phyloP scores from a whole-genome alignment of 2,329 filamentous ascomycete genomes.

The Aspergillus udagawae region DNA sequence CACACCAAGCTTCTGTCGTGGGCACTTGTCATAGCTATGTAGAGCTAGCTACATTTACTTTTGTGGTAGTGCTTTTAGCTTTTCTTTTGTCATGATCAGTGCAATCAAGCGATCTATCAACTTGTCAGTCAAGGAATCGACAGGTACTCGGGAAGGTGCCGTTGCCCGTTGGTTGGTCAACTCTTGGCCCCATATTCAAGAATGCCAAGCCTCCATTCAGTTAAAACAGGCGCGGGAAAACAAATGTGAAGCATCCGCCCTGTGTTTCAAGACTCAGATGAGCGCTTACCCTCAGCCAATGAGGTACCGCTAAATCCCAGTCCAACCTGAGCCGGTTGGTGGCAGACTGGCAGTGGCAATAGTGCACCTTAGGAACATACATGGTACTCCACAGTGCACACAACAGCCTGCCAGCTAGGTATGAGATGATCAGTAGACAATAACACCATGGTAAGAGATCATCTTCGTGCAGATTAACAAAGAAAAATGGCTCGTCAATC shows the following conservation, averaged over 20 bases:
- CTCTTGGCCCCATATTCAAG: conserved; percentile 1
- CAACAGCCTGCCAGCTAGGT: not conserved
- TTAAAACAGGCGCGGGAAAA: conserved; percentile 34
- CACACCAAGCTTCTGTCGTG: not conserved
- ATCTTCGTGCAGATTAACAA: not conserved
- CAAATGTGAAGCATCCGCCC: conserved; percentile 31
- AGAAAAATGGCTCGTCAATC: not conserved
- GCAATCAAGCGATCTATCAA: not conserved
- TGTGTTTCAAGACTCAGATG: conserved; percentile 30
- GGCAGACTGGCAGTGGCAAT: not conserved
- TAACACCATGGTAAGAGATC: not conserved
- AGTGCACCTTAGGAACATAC: too few species aligned
- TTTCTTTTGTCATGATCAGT: not conserved
- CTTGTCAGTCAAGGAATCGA: not conserved
- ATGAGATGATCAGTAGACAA: not conserved
- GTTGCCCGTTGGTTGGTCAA: not conserved
- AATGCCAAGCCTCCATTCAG: conserved; percentile 22
- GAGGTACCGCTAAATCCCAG: conserved; percentile 4
- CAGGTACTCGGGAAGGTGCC: not conserved
- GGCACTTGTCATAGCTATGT: not conserved
- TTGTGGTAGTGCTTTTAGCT: not conserved
- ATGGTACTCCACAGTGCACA: not conserved
- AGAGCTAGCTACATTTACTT: not conserved
- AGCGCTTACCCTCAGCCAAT: conserved; percentile 31
- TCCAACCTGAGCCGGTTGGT: conserved; percentile 3